Base-by-base conservation (phyloP, 2,329 filamentous ascomycete genomes). In the Juglanconis oblonga region DNA sequence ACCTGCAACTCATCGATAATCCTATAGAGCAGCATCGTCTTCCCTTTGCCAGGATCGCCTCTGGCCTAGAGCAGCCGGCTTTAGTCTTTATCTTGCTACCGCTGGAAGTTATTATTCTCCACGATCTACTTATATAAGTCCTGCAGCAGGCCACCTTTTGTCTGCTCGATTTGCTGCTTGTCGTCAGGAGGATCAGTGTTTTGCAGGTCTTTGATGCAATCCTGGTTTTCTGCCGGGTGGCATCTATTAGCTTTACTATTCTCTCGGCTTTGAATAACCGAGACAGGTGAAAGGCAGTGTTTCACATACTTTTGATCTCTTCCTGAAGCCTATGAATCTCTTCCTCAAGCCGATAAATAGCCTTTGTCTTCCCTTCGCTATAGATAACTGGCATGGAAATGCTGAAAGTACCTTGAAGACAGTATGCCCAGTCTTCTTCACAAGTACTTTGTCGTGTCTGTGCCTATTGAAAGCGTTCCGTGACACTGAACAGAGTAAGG, bases 1-100 rank as follows among this genome's bases (percentile, higher is more conserved):
- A 40, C 36, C 36, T 40, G 17, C 36, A 75, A 5, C 53, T 72
- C 62, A 14, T 71, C 24, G 13, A 70, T 64, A 6, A 71, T 69
- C 29, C 68, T 66, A 2, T 52, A 70, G 0, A 73, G 55, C 2
- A 75, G 62, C 72, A 74, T 76, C 0, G 71, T 76, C 52, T 74
- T 76, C 0, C 73, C 73, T 55, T 73, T 76, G 3, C 72, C 72
- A 0, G 72, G 68, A 11, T 72, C 69, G 2, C 72, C 74, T 24
- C 67, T 72, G 6, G 77, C 65, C 72, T 70, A 75, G 0, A 74
- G 66, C 7, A 73, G 57, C 13, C 64, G 67, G 44, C 59, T 62
- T 3, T 65, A 38, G 9, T 61, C 5, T 36, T 66, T 55, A 13
- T 66, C 42, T 1, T 55, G 67, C 66, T 71, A 76, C 42, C 61